Conservation (phyloP, 352 stramenopile species). For the Pythium aphanidermatum region DNA sequence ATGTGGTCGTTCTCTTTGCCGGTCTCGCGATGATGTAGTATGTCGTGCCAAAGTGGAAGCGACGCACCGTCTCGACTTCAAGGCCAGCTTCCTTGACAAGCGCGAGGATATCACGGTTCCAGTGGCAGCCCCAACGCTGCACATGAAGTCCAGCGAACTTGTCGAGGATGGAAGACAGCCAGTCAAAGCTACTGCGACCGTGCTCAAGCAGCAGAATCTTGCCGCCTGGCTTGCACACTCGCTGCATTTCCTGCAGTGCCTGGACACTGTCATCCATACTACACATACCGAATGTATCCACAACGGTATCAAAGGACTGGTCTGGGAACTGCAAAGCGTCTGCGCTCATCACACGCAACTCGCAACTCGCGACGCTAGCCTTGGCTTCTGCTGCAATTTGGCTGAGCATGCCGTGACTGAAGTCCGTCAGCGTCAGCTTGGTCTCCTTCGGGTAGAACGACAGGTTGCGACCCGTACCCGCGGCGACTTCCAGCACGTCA, state of each 20-base stretch:
- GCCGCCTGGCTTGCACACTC: constrained; percentile 84
- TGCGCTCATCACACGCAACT: constrained; percentile 55
- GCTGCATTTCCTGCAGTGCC: constrained; percentile 90
- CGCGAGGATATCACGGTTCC: constrained; percentile 93
- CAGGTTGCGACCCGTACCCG: constrained; percentile 94
- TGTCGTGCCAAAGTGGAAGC: constrained; percentile 96
- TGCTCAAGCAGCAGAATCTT: constrained; percentile 95
- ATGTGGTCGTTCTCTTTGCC: not conserved
- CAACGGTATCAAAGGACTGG: constrained; percentile 90
- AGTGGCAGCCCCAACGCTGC: constrained; percentile 94
- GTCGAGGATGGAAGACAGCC: constrained; percentile 90
- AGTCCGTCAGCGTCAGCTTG: constrained; percentile 61
- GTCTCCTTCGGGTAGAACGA: constrained; percentile 67
- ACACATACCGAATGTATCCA: constrained; percentile 96
- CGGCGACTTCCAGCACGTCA: constrained; percentile 90
- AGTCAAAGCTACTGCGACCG: constrained; percentile 85
- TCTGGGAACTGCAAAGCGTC: constrained; percentile 56
- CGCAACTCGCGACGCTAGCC: constrained; percentile 19
- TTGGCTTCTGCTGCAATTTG: constrained; percentile 32
- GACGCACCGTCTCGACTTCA: constrained; percentile 76
- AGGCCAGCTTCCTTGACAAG: constrained; percentile 84
- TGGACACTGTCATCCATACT: constrained; percentile 92
- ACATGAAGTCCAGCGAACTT: constrained; percentile 90
- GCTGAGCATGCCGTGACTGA: constrained; percentile 68
- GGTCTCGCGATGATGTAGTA: constrained; percentile 83